Evolutionary conservation across 1,284 basidiomycete species (phyloP).

Genomic region (Calocybe gambosa): DNA sequence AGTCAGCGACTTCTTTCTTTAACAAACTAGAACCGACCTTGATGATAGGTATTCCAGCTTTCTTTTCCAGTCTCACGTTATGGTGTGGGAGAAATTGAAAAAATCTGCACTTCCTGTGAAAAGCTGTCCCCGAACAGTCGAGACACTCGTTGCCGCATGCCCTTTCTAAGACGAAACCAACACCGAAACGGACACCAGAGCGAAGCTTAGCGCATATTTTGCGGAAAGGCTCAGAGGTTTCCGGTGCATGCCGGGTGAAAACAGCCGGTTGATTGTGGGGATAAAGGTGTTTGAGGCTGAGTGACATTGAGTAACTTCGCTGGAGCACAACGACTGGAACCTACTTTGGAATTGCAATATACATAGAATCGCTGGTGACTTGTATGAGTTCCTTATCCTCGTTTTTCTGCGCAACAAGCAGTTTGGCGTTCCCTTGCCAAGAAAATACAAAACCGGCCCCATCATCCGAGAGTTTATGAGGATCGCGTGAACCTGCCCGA

Average conservation of each 20-base stretch:
- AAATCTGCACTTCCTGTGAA: constrained; percentile 76
- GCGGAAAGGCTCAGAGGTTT: constrained; percentile 26
- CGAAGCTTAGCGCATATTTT: constrained; percentile 78
- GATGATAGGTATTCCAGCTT: constrained; percentile 33
- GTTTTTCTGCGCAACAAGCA: constrained; percentile 74
- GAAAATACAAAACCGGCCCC: constrained; percentile 89
- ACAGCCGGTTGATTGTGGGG: constrained; percentile 12
- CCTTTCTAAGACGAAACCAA: constrained; percentile 82
- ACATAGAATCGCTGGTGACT: constrained; percentile 75
- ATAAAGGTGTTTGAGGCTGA: constrained; percentile 22
- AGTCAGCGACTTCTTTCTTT: constrained; percentile 3
- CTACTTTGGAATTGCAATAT: constrained; percentile 81
- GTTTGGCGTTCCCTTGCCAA: constrained; percentile 74
- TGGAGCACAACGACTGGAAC: constrained; percentile 18
- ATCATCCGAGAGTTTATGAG: constrained; percentile 66
- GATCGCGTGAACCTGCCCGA: constrained; percentile 72
- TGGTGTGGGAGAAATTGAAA: constrained; percentile 86
- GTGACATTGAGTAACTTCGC: background rate
- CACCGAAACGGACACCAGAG: constrained; percentile 88
- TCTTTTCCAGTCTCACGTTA: constrained; percentile 63
- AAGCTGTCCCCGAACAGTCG: constrained; percentile 57
- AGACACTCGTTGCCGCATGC: constrained; percentile 76
- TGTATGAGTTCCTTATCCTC: constrained; percentile 79
- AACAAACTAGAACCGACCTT: constrained; percentile 38
- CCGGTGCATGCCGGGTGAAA: constrained; percentile 13